Percentiles rank a stretch among this genome's conserved stretches.
These are phyloP conservation scores for Eimeria praecox DNA, from an alignment of 169 alveolate genomes.

Conservation along the genomic window DNA sequence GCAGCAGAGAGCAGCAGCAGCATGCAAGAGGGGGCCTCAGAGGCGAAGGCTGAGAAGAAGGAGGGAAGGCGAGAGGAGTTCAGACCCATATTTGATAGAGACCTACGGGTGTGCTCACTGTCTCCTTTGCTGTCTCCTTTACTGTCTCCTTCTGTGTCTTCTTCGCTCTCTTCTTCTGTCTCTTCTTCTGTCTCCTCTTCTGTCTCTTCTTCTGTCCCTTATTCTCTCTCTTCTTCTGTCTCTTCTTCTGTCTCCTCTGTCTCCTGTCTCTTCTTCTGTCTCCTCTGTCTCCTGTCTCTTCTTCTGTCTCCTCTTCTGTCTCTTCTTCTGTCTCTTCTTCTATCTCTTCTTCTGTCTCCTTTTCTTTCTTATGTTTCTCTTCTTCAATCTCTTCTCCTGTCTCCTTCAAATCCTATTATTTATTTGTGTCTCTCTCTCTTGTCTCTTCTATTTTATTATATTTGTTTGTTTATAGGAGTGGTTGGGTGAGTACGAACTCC, in stretches of 20 bases:
- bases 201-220: not conserved
- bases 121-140: not conserved
- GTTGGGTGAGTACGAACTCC: slow-evolving; percentile 75
- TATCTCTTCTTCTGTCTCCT: not conserved
- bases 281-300: too few species aligned
- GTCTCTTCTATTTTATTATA: not conserved
- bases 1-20: not conserved
- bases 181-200: not conserved
- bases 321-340: too few species aligned
- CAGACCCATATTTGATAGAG: slow-evolving; percentile 29
- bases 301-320: too few species aligned
- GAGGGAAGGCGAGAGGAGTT: not conserved
- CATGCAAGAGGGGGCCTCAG: not conserved
- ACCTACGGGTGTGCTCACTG: not conserved
- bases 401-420: too few species aligned
- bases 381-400: not conserved
- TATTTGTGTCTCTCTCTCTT: not conserved
- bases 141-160: not conserved
- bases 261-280: too few species aligned
- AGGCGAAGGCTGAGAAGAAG: not conserved
- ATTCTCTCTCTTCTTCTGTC: not conserved
- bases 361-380: not conserved
- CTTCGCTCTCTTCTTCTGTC: not conserved
- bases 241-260: too few species aligned
- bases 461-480: not conserved